Conservation (phyloP, 1,284 basidiomycete genomes). For the Rhodotorula mucilaginosa region DNA sequence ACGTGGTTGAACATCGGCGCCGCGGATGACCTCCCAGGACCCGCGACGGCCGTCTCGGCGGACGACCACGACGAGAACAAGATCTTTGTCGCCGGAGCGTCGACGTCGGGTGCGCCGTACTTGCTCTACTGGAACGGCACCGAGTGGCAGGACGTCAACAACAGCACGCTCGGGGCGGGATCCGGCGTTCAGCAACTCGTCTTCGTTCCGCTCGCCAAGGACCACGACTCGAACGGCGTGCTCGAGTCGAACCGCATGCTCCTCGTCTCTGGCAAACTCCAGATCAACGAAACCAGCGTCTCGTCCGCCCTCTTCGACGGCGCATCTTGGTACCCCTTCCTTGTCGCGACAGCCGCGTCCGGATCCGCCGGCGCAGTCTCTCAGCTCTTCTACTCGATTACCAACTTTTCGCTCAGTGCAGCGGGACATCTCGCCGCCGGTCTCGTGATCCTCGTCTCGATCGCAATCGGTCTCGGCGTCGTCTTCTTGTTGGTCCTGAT, state of each 20-base stretch:
- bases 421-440: slow-evolving; percentile 78
- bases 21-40: slow-evolving; percentile 69
- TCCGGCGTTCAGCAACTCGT: slow-evolving; percentile 71
- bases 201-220: slow-evolving; percentile 77
- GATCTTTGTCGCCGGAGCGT: slow-evolving; percentile 83
- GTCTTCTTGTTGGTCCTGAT: slow-evolving; percentile 86
- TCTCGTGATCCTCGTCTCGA: slow-evolving; percentile 92
- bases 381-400: slow-evolving; percentile 71
- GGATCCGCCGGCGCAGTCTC: slow-evolving; percentile 72
- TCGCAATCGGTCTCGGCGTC: slow-evolving; percentile 91
- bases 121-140: slow-evolving; percentile 77
- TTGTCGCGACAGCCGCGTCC: slow-evolving; percentile 64
- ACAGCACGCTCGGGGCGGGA: slow-evolving; percentile 51
- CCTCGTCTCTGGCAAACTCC: slow-evolving; percentile 78
- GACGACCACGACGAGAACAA: slow-evolving; percentile 76
- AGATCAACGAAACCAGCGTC: slow-evolving; percentile 60
- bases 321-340: slow-evolving; percentile 74
- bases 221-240: slow-evolving; percentile 65
- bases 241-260: slow-evolving; percentile 85
- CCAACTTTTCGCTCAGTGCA: slow-evolving; percentile 37
- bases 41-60: slow-evolving; percentile 81
- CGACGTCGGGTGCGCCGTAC: slow-evolving; percentile 63
- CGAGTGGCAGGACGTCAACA: slow-evolving; percentile 67
- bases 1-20: slow-evolving; percentile 74
- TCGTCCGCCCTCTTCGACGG: slow-evolving; percentile 89